A percentile compares a stretch with the other conserved stretches of the same genome.
Conservation (phyloP, 2,329 filamentous ascomycete species). For the Metarhizium brunneum region DNA sequence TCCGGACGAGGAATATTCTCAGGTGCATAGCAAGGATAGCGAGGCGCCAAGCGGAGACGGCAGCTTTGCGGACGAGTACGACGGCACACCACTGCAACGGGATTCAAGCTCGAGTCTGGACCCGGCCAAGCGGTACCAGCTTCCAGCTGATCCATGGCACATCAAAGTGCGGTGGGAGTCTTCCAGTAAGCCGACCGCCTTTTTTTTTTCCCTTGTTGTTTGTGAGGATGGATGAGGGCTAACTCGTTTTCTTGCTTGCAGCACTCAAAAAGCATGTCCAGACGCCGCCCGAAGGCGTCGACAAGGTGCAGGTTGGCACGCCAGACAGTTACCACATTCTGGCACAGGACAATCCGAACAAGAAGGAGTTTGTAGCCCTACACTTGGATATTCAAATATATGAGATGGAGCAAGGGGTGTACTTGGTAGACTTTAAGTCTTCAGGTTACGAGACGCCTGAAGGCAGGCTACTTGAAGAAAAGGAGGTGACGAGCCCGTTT, state of each 20-base stretch:
- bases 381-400: constrained; percentile 96
- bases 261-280: constrained; percentile 7
- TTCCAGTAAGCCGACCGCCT: constrained; percentile 53
- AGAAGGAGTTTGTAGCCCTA: constrained; percentile 68
- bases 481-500: constrained; percentile 90
- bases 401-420: constrained; percentile 84
- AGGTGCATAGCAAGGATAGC: constrained; percentile 33
- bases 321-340: constrained; percentile 31
- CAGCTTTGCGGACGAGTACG: constrained; percentile 31
- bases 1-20: constrained; percentile 49
- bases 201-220: neutral
- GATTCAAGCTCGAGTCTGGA: constrained; percentile 36
- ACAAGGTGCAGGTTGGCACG: constrained; percentile 12
- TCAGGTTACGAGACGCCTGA: constrained; percentile 82
- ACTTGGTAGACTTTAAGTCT: constrained; percentile 97
- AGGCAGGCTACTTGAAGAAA: constrained; percentile 73
- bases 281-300: constrained; percentile 3
- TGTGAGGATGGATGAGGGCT: neutral
- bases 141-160: constrained; percentile 93
- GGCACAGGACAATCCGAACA: constrained; percentile 28
- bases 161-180: constrained; percentile 86
- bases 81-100: constrained; percentile 22
- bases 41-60: constrained; percentile 26
- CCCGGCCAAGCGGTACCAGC: constrained; percentile 57
- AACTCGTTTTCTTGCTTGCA: neutral